These are phyloP conservation scores for Arabidopsis thaliana DNA, from an alignment of 345 rosid species.

Conservation along the genomic window DNA sequence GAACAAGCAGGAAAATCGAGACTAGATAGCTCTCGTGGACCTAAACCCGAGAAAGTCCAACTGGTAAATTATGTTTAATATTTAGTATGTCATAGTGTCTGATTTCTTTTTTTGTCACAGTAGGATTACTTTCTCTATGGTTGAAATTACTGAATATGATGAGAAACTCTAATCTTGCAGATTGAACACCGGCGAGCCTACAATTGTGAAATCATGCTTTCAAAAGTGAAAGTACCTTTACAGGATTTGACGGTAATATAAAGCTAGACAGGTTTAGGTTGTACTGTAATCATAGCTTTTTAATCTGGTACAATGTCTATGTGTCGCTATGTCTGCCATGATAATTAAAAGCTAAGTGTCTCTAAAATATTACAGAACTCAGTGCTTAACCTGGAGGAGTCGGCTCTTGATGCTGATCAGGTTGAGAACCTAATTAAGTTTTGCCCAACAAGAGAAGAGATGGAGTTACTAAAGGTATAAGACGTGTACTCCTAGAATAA, in stretches of 20 bases:
- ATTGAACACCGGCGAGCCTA: conserved; percentile 95
- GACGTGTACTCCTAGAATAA: background rate
- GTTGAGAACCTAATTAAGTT: conserved; percentile 90
- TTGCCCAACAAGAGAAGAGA: conserved; percentile 94
- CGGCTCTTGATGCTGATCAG: conserved; percentile 81
- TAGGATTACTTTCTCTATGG: background rate
- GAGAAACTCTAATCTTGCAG: conserved; percentile 49
- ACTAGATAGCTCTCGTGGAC: conserved; percentile 52
- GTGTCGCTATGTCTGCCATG: background rate
- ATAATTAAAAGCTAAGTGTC: conserved; percentile 15
- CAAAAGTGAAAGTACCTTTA: conserved; percentile 92
- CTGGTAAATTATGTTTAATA: conserved; percentile 57
- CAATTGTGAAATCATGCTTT: conserved; percentile 98
- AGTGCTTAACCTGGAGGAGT: conserved; percentile 81
- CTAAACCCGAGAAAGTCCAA: conserved; percentile 88
- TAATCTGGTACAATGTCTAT: conserved; percentile 3
- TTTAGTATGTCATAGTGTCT: conserved; percentile 1
- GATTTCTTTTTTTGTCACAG: conserved; percentile 6
- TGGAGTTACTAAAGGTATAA: conserved; percentile 82
- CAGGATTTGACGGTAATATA: conserved; percentile 79
- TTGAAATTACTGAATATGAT: conserved; percentile 25
- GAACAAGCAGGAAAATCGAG: conserved; percentile 57
- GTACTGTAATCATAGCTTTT: conserved; percentile 28
- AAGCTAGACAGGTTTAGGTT: conserved; percentile 24
- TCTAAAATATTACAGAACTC: conserved; percentile 58